These are phyloP conservation scores for Vinca major DNA, from an alignment of 305 asterid species.

Conservation along the genomic window DNA sequence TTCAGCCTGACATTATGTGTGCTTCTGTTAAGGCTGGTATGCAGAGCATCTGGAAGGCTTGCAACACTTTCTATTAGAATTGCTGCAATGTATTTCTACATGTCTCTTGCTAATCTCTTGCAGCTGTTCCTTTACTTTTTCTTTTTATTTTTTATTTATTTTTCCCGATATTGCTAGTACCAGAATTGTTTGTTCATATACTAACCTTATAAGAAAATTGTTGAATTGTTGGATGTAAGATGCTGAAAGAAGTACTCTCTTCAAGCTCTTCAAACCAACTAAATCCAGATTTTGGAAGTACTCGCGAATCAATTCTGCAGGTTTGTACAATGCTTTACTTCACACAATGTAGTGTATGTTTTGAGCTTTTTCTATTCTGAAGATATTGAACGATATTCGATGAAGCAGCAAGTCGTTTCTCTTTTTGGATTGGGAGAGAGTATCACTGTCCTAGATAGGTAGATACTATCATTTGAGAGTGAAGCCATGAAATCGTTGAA, in stretches of 20 bases:
- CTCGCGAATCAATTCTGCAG: slow-evolving; percentile 84
- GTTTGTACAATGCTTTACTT: slow-evolving; percentile 22
- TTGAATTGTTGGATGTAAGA: slow-evolving; percentile 30
- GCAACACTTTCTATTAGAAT: neutral
- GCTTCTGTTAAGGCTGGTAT: neutral
- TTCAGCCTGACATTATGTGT: neutral
- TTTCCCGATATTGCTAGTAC: neutral
- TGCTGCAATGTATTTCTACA: neutral
- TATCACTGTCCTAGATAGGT: neutral
- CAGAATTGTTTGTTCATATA: neutral
- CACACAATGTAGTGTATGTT: neutral
- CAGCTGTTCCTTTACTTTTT: neutral
- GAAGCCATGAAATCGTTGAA: neutral
- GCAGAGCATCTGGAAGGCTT: slow-evolving; percentile 4
- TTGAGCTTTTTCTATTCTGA: neutral
- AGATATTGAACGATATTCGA: neutral
- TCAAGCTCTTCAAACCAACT: slow-evolving; percentile 49
- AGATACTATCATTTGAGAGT: neutral
- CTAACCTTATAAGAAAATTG: slow-evolving; percentile 4
- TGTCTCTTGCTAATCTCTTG: neutral
- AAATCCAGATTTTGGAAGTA: slow-evolving; percentile 52
- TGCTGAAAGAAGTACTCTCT: slow-evolving; percentile 66
- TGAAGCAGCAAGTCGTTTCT: neutral
- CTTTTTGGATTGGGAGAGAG: neutral
- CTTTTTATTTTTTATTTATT: neutral